Evolutionary conservation across 2,329 filamentous ascomycete genomes (phyloP), one percentile per base, ranked within the genome.

Genomic region (Pleomassaria siparia): DNA sequence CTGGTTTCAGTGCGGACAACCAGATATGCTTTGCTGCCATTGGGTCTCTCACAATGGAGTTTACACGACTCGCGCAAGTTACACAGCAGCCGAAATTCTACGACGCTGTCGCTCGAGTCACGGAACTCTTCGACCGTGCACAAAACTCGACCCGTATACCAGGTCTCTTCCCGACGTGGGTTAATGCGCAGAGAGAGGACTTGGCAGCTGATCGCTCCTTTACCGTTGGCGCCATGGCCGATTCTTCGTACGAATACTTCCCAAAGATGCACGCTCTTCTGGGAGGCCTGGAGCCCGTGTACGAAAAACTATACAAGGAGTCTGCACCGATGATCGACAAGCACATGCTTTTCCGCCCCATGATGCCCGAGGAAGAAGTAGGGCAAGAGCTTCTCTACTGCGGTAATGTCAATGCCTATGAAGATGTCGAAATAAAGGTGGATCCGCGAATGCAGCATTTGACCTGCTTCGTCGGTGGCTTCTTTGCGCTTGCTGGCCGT

Each of bases 401-500:
- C 22, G 70, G 69, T 18, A 71, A 74, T 35, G 69, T 75, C 2
- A 50, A 49, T 20, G 47, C 55, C 1, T 39, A 49, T 24, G 44
- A 49, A 57, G 50, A 49, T 10, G 43, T 52, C 2, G 40, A 55
- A 11, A 44, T 59, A 4, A 52, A 35, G 2, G 50, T 69, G 6
- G 70, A 75, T 9, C 73, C 80, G 15, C 75, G 83, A 53, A 78
- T 76, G 40, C 76, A 81, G 37, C 82, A 85, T 64, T 72, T 85
- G 4, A 76, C 74, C 10, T 85, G 82, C 64, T 85, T 84, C 60
- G 73, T 78, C 3, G 82, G 82, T 12, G 82, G 81, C 36, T 84
- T 84, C 80, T 80, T 82, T 52, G 82, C 75, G 0, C 66, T 85
- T 1, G 82, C 79, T 6, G 78, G 81, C 33, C 79, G 78, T 51